Evolutionary conservation across 1,139 yeast species (phyloP).

Genomic region (Saccharomyces pastorianus): DNA sequence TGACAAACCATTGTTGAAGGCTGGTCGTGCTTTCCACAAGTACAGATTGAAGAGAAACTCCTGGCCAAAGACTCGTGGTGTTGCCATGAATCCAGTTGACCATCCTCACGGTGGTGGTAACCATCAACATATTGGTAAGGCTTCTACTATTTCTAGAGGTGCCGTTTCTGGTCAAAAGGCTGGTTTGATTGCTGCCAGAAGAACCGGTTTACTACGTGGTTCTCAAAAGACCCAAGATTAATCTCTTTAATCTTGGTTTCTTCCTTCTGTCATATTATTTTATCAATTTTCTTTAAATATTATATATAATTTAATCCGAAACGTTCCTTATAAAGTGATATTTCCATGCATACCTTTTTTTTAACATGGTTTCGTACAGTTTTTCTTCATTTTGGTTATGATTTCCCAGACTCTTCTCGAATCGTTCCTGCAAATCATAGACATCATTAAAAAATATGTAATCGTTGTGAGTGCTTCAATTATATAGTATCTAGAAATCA

Average conservation of each 20-base stretch:
- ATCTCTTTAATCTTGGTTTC: conserved; percentile 8
- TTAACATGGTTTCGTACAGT: neutral
- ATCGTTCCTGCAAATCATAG: neutral
- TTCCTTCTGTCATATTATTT: conserved; percentile 10
- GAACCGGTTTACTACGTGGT: conserved; percentile 99
- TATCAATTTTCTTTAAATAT: conserved; percentile 4
- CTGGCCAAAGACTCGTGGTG: conserved; percentile 99
- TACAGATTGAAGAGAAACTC: conserved; percentile 98
- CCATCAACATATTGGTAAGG: conserved; percentile 99
- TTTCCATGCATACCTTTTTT: neutral
- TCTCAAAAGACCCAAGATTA: conserved; percentile 9
- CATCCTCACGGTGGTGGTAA: conserved; percentile 99
- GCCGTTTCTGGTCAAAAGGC: conserved; percentile 99
- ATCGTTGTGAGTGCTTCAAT: neutral
- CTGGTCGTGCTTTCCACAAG: conserved; percentile 99
- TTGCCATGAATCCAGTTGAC: conserved; percentile 99
- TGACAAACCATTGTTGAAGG: conserved; percentile 98
- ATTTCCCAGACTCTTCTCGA: neutral
- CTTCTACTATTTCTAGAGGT: conserved; percentile 98
- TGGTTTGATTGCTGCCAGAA: conserved; percentile 99
- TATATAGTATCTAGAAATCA: too few relatives aligned
- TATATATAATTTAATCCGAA: neutral
- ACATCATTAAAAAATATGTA: neutral
- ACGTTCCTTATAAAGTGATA: neutral
- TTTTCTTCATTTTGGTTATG: neutral